Conservation (phyloP, 768 basidiomycete genomes). For the Psilocybe tampanensis region DNA sequence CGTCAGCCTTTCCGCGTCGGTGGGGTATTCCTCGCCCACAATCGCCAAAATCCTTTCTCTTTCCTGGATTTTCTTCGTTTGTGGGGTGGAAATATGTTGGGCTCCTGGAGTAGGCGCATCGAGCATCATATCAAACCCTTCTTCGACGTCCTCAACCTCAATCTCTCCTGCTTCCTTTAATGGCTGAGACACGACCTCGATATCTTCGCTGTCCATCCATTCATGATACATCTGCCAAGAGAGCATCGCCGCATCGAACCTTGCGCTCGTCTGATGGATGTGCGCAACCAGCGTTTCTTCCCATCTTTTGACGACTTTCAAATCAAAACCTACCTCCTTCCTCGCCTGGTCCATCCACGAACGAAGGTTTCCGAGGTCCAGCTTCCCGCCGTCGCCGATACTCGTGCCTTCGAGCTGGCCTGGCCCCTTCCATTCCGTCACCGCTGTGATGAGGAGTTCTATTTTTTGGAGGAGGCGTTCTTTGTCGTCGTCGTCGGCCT, state of each 20-base stretch:
- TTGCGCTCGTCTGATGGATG: conserved; percentile 33
- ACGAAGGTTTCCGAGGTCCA: conserved; percentile 26
- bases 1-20: conserved; percentile 33
- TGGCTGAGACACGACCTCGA: conserved; percentile 26
- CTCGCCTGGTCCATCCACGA: conserved; percentile 43
- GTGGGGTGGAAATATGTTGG: conserved; percentile 12
- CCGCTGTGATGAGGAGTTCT: conserved; percentile 35
- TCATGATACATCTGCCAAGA: conserved; percentile 44
- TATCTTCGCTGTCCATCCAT: conserved; percentile 45
- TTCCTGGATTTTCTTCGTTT: conserved; percentile 42
- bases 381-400: conserved; percentile 22
- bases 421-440: conserved; percentile 38
- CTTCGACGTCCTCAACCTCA: conserved; percentile 3
- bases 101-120: background rate
- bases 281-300: conserved; percentile 37
- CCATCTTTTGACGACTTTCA: conserved; percentile 37
- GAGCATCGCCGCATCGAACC: conserved; percentile 41
- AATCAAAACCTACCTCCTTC: conserved; percentile 39
- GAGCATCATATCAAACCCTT: background rate
- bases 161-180: conserved; percentile 9
- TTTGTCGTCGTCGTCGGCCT: conserved; percentile 14
- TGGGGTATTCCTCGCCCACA: conserved; percentile 37
- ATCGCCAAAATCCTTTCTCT: conserved; percentile 39
- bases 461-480: conserved; percentile 29
- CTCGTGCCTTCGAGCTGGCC: conserved; percentile 22